Base-by-base conservation (phyloP, 2,329 filamentous ascomycete genomes). In the Pseudogymnoascus sp. region DNA sequence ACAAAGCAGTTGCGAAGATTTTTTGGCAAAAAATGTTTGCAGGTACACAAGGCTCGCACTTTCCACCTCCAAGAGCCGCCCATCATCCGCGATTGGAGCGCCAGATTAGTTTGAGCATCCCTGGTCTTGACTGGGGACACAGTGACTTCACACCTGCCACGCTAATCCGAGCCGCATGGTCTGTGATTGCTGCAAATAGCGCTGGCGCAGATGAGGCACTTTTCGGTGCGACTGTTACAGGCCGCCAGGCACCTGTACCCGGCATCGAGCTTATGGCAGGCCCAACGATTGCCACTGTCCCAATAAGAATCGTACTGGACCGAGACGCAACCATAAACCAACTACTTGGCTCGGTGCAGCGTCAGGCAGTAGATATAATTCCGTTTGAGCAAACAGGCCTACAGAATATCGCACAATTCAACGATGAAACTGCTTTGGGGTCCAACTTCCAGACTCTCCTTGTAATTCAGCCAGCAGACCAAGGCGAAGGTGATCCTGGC, bases 381-480 rank as follows among this genome's bases (percentile, higher is more conserved):
- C 79, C 79, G 1, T 77, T 82, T 68, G 77, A 84, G 65, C 81
- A 85, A 65, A 71, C 77, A 14, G 69, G 69, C 3, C 26, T 70
- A 14, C 64, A 68, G 37, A 65, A 63, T n/a, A 71, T 71, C 12
- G 63, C 65, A 16, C 34, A 36, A 16, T 40, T 70, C 18, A 63
- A 65, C 8, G 18, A 16, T 10, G 66, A 67, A 31, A 62, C 64
- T 10, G 60, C 60, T 1, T 57, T 62, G 31, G 67, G 65, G 7
- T 70, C 65, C 14, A 61, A 67, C 12, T 69, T 71, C 23, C 65
- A 68, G 7, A 68, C 64, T 40, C 62, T 70, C 23, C 26, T 71
- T 1, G 67, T 68, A 5, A 63, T 71, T 26, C 69, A 71, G 45
- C 47, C 66, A 42, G 59, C 51, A 29, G 11, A 57, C n/a, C 51